These are phyloP conservation scores for Bertia moriformis DNA, from an alignment of 2,329 filamentous ascomycete genomes.

Conservation along the genomic window DNA sequence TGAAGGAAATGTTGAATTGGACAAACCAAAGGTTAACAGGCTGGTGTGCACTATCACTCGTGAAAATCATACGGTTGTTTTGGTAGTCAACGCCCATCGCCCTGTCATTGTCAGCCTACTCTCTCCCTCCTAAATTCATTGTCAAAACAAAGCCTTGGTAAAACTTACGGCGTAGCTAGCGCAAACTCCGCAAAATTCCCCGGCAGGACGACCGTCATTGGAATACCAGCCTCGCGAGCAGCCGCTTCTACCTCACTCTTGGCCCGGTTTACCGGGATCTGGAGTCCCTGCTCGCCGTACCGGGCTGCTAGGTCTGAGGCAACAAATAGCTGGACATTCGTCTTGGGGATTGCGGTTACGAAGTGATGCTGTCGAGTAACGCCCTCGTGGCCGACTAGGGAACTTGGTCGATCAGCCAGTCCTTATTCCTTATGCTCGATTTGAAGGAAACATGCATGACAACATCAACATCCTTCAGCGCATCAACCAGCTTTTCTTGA, in stretches of 20 bases:
- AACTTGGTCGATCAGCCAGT: slow-evolving; percentile 6
- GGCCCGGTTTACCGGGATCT: slow-evolving; percentile 8
- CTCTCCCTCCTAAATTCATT: neutral
- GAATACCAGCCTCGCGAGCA: slow-evolving; percentile 9
- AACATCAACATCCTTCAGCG: slow-evolving; percentile 9
- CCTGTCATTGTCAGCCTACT: slow-evolving; percentile 3
- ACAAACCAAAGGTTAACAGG: slow-evolving; percentile 8
- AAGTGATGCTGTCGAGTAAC: slow-evolving; percentile 9
- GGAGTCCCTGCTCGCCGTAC: slow-evolving; percentile 9
- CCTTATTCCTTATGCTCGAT: slow-evolving; percentile 1
- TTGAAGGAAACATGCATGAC: slow-evolving; percentile 5
- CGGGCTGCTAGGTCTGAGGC: slow-evolving; percentile 11
- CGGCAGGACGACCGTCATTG: slow-evolving; percentile 8
- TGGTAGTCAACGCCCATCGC: slow-evolving; percentile 8
- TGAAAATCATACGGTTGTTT: slow-evolving; percentile 8
- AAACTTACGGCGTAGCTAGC: slow-evolving; percentile 8
- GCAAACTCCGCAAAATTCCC: slow-evolving; percentile 12
- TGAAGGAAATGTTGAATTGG: no score
- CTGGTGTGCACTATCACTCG: slow-evolving; percentile 10
- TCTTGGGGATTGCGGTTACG: slow-evolving; percentile 10
- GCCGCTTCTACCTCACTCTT: slow-evolving; percentile 10
- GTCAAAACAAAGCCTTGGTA: no score
- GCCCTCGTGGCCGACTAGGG: slow-evolving; percentile 10
- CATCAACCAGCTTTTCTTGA: slow-evolving; percentile 6
- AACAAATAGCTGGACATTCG: slow-evolving; percentile 12